Conservation (phyloP, 108 stramenopile genomes). For the Cyclotella distinguenda region DNA sequence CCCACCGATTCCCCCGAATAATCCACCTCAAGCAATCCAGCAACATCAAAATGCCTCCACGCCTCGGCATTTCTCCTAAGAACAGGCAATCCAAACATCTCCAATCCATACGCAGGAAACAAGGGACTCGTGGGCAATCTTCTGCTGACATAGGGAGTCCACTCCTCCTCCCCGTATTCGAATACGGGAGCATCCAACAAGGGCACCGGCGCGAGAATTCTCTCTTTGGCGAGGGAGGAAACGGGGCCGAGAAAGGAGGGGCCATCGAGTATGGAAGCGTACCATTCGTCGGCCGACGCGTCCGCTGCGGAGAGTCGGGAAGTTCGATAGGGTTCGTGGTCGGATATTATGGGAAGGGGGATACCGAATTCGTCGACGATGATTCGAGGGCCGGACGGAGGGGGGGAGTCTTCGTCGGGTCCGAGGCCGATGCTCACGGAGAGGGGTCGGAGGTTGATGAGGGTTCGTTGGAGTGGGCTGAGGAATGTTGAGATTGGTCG, state of each 20-base stretch:
- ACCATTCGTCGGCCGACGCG: constrained; percentile 76
- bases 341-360: constrained; percentile 38
- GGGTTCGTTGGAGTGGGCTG: neutral
- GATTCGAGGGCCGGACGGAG: constrained; percentile 17
- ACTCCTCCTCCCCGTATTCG: constrained; percentile 62
- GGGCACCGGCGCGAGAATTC: constrained; percentile 22
- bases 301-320: constrained; percentile 68
- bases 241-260: constrained; percentile 34
- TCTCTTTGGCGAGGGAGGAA: constrained; percentile 17
- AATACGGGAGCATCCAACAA: constrained; percentile 40
- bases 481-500: too few species aligned
- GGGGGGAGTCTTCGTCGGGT: neutral
- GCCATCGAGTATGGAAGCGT: constrained; percentile 41
- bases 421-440: constrained; percentile 49
- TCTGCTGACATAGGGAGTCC: constrained; percentile 74
- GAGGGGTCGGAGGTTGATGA: neutral
- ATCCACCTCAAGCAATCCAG: constrained; percentile 66
- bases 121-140: constrained; percentile 78
- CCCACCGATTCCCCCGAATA: constrained; percentile 58
- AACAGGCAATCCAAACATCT: constrained; percentile 78
- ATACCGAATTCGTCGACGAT: constrained; percentile 31
- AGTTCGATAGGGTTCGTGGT: constrained; percentile 75
- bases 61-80: constrained; percentile 81
- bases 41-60: constrained; percentile 87
- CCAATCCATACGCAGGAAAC: constrained; percentile 80